Percentiles rank a stretch among this genome's conserved stretches.
phyloP scores from a whole-genome alignment of 352 stramenopile genomes.

The Phytophthora idaei region DNA sequence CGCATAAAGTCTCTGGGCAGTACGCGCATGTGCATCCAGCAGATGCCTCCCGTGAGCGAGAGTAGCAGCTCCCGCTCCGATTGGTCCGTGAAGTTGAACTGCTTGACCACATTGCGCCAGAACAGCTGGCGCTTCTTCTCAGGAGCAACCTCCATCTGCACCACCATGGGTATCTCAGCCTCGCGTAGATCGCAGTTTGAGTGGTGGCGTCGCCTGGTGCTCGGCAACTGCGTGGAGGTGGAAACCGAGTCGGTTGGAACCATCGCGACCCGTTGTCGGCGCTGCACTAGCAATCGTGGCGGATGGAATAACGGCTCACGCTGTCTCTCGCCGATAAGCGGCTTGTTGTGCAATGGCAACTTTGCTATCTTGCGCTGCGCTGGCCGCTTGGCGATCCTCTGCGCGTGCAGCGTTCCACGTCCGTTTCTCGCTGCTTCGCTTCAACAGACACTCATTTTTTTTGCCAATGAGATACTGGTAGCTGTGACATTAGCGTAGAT shows the following conservation, averaged over 20 bases:
- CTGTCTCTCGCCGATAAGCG: conserved; percentile 12
- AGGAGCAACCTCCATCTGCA: conserved; percentile 13
- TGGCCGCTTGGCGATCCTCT: background rate
- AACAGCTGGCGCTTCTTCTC: conserved; percentile 61
- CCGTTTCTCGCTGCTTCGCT: conserved; percentile 16
- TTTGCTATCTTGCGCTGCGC: conserved; percentile 1
- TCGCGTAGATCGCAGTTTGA: conserved; percentile 36
- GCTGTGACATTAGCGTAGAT: conserved; percentile 1
- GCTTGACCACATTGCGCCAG: conserved; percentile 81
- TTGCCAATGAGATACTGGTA: conserved; percentile 22
- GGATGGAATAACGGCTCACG: conserved; percentile 4
- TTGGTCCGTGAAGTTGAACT: conserved; percentile 81
- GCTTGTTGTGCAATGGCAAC: conserved; percentile 15
- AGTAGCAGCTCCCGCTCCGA: conserved; percentile 66
- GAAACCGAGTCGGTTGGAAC: conserved; percentile 22
- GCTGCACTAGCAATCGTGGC: background rate
- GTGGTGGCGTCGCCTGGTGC: conserved; percentile 12
- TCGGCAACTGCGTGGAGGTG: background rate
- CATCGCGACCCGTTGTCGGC: conserved; percentile 20
- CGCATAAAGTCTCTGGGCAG: conserved; percentile 61
- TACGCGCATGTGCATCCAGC: conserved; percentile 64
- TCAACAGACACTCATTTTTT: conserved; percentile 21
- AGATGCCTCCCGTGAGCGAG: conserved; percentile 66
- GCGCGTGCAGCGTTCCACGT: background rate
- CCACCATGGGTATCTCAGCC: conserved; percentile 13